These are phyloP conservation scores for Drosera spatulata DNA, from an alignment of 179 eudicot species.

Conservation along the genomic window DNA sequence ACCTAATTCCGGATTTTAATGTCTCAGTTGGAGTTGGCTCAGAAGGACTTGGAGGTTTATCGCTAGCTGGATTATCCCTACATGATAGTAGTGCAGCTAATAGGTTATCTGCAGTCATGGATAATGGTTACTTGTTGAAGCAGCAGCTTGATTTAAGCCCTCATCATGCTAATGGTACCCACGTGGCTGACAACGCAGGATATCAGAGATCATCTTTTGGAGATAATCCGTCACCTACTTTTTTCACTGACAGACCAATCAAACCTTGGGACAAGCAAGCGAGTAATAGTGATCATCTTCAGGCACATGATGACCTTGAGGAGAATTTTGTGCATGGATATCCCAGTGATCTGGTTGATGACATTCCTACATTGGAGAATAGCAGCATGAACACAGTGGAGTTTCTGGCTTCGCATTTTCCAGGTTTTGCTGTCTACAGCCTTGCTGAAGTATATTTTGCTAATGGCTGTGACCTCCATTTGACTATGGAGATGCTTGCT, in stretches of 20 bases:
- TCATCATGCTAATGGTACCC: slow-evolving; percentile 30
- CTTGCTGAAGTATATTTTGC: slow-evolving; percentile 84
- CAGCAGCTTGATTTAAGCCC: slow-evolving; percentile 32
- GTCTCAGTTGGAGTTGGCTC: slow-evolving; percentile 44
- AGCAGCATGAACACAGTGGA: slow-evolving; percentile 46
- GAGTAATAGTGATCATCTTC: slow-evolving; percentile 30
- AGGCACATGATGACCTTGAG: slow-evolving; percentile 27
- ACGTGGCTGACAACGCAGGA: slow-evolving; percentile 31
- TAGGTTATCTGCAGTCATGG: slow-evolving; percentile 23
- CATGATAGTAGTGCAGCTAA: slow-evolving; percentile 30
- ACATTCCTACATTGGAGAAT: slow-evolving; percentile 32
- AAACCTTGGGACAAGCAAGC: slow-evolving; percentile 65
- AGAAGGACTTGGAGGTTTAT: slow-evolving; percentile 32
- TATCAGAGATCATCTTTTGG: slow-evolving; percentile 35
- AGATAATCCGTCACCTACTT: slow-evolving; percentile 37
- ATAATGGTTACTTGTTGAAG: slow-evolving; percentile 33
- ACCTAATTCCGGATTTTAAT: slow-evolving; percentile 90
- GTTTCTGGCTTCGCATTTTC: slow-evolving; percentile 77
- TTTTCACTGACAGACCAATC: slow-evolving; percentile 22
- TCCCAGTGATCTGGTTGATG: slow-evolving; percentile 28
- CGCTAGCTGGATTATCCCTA: slow-evolving; percentile 58
- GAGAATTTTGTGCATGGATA: slow-evolving; percentile 25
- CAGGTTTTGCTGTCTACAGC: slow-evolving; percentile 92
- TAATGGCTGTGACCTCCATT: slow-evolving; percentile 70
- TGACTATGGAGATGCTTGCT: slow-evolving; percentile 83